These are phyloP conservation scores for Delitschia confertaspora DNA, from an alignment of 495 filamentous ascomycete species.

Conservation along the genomic window DNA sequence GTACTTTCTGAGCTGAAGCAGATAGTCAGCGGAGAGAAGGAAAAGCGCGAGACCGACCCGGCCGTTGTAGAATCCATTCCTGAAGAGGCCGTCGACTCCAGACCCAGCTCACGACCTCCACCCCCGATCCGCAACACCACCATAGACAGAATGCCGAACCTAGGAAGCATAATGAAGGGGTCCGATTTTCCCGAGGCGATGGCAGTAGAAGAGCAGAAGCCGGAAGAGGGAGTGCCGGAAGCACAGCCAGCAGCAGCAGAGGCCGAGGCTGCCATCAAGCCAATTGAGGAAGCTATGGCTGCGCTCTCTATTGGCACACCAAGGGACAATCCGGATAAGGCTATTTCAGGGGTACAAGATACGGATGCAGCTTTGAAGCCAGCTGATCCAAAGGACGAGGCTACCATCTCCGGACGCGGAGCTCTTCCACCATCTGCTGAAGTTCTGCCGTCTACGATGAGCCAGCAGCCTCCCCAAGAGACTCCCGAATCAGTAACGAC, in stretches of 20 bases:
- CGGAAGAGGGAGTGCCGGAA: not conserved
- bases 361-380: conserved; percentile 30
- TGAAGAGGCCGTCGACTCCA: conserved; percentile 28
- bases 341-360: conserved; percentile 33
- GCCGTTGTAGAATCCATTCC: conserved; percentile 28
- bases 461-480: not conserved
- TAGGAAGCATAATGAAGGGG: conserved; percentile 29
- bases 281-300: not conserved
- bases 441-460: not conserved
- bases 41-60: conserved; percentile 25
- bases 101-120: conserved; percentile 12
- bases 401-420: conserved; percentile 32
- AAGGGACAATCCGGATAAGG: conserved; percentile 35
- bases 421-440: conserved; percentile 28
- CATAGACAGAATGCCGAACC: conserved; percentile 21
- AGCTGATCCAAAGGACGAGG: conserved; percentile 33
- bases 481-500: not conserved
- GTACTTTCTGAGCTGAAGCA: conserved; percentile 27
- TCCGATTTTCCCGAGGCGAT: conserved; percentile 25
- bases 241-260: conserved; percentile 1
- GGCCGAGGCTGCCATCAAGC: not conserved
- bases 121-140: conserved; percentile 13
- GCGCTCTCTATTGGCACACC: conserved; percentile 27
- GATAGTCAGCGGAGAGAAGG: conserved; percentile 30
- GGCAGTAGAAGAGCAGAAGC: not conserved